Base-by-base conservation (phyloP, 345 rosid genomes). In the Nasturtium officinale region DNA sequence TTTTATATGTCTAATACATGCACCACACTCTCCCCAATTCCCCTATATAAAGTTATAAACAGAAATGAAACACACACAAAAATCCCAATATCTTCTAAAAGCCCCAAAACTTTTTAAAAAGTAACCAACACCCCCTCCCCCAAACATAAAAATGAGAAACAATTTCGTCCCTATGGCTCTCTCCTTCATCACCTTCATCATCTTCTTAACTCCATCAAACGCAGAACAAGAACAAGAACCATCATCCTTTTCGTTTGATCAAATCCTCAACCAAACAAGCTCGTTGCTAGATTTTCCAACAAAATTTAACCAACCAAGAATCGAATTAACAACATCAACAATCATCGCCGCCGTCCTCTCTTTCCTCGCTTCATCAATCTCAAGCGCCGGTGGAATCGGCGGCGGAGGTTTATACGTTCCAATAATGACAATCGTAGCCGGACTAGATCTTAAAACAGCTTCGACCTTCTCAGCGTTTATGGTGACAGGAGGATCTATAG, bases 351-450 rank as follows among this genome's bases (percentile, higher is more conserved):
- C 77, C 25, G 8, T 79, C 23, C 74, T 85, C 6, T 89, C 97
- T 30, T 93, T 90, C 86, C 5, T 85, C 13, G 90, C 96, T 33
- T 74, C 96, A 8, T 71, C 95, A 0, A 81, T 91, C 45, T 91
- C 98, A 6, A 90, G 97, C 68, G 98, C 96, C 3, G 98, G 96
- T 0, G 98, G 97, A 26, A 85, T 90, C 51, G 96, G 98, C 1
- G 98, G 95, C 0, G 98, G 97, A 11, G 98, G 97, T 2, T 66
- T 94, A 43, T 94, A 77, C 58, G 86, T 91, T 18, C 97, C 98
- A 0, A 83, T 94, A 16, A 74, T 94, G 67, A 88, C 86, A 0
- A 78, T 90, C 4, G 76, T 87, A 2, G 90, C 88, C 9, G 87
- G 92, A 32, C 61, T 90, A 2, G 91, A 91, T 82, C 88, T 94